phyloP scores from a whole-genome alignment of 352 stramenopile genomes.

The Thraustochytrium sp. region DNA sequence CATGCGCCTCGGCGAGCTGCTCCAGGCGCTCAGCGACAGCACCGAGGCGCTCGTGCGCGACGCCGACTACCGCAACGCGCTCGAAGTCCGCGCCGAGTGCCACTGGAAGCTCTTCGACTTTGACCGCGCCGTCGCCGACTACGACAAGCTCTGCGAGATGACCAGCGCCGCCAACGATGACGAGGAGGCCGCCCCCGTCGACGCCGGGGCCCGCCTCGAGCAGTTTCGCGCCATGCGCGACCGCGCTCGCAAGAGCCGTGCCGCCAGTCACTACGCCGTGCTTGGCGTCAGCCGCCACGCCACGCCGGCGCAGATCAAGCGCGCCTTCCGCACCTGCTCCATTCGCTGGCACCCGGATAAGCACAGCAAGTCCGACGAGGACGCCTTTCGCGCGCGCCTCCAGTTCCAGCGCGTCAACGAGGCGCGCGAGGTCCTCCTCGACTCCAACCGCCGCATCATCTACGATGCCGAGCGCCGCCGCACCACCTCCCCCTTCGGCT shows the following conservation, averaged over 20 bases:
- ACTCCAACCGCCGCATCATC: constrained; percentile 51
- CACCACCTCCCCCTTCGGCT: too few relatives aligned
- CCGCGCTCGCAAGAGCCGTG: neutral
- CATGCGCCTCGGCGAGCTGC: neutral
- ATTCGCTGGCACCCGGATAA: constrained; percentile 52
- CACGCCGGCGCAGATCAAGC: constrained; percentile 43
- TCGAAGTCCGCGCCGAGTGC: constrained; percentile 32
- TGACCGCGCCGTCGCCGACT: constrained; percentile 1
- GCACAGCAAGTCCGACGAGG: constrained; percentile 44
- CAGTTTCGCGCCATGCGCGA: neutral
- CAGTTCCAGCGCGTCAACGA: constrained; percentile 50
- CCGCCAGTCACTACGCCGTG: constrained; percentile 47
- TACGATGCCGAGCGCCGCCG: constrained; percentile 45
- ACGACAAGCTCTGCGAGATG: neutral
- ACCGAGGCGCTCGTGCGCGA: neutral
- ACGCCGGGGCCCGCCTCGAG: too few relatives aligned
- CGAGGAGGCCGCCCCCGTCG: too few relatives aligned
- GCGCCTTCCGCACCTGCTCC: constrained; percentile 44
- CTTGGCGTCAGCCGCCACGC: constrained; percentile 42
- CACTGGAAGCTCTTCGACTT: constrained; percentile 18
- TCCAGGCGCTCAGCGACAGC: constrained; percentile 8
- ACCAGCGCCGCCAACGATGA: neutral
- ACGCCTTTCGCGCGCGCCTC: constrained; percentile 38
- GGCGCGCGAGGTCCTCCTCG: constrained; percentile 44
- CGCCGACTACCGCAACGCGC: constrained; percentile 12